Evolutionary conservation across 257 asterid genomes (phyloP).

Genomic region (Nemophila menziesii): DNA sequence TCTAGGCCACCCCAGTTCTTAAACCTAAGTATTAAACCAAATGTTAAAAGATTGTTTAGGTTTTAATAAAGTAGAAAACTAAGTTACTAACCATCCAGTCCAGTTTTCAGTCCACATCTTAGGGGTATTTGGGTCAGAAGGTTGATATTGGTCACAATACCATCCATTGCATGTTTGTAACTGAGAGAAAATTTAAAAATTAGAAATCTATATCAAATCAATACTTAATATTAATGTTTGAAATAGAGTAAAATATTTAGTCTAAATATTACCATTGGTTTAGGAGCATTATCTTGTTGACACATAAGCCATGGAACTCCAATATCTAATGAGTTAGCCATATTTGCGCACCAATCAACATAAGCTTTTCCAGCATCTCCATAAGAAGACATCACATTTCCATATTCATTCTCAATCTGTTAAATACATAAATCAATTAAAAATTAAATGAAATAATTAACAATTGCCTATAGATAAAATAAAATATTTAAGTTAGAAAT

Average conservation of each 20-base stretch:
- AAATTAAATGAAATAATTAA: neutral
- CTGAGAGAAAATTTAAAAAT: conserved; percentile 15
- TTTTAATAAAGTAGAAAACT: neutral
- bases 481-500: neutral
- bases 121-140: conserved; percentile 48
- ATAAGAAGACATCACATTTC: conserved; percentile 35
- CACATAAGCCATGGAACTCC: conserved; percentile 96
- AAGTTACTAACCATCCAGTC: conserved; percentile 62
- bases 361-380: conserved; percentile 68
- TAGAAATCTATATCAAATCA: neutral
- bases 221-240: neutral
- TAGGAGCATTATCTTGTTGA: conserved; percentile 60
- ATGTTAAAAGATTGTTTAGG: neutral
- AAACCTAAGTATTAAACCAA: conserved; percentile 28
- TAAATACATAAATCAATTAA: neutral
- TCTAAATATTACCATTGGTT: conserved; percentile 31
- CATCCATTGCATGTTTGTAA: conserved; percentile 70
- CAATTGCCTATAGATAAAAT: too few relatives aligned
- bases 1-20: conserved; percentile 58
- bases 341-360: conserved; percentile 49
- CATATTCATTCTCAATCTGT: conserved; percentile 78
- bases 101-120: conserved; percentile 92
- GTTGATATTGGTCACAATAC: conserved; percentile 52
- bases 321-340: conserved; percentile 43
- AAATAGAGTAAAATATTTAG: neutral